Percentiles rank a stretch among this genome's conserved stretches.
phyloP scores from a whole-genome alignment of 2,329 filamentous ascomycete species.

The Monosporascus sp. region DNA sequence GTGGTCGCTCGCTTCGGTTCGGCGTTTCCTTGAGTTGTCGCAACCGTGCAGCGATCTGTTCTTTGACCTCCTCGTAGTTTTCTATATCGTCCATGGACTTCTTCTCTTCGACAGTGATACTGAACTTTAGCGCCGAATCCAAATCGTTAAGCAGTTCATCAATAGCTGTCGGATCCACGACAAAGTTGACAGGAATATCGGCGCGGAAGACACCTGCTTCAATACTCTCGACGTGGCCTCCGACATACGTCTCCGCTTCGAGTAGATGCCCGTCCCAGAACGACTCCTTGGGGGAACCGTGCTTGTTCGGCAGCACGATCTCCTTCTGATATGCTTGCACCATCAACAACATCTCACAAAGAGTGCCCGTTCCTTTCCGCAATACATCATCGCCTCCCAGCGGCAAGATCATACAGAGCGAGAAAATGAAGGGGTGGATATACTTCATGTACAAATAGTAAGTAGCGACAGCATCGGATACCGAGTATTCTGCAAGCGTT shows the following conservation, averaged over 20 bases:
- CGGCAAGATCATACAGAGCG: conserved; percentile 91
- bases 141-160: conserved; percentile 84
- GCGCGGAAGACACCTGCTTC: conserved; percentile 95
- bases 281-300: conserved; percentile 80
- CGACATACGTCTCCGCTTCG: conserved; percentile 96
- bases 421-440: conserved; percentile 99
- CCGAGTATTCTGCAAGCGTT: conserved; percentile 93
- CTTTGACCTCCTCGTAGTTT: conserved; percentile 80
- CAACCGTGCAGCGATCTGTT: conserved; percentile 70
- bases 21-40: conserved; percentile 72
- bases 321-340: conserved; percentile 90
- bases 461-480: conserved; percentile 96
- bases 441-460: conserved; percentile 99
- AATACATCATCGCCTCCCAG: conserved; percentile 88
- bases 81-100: conserved; percentile 73
- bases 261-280: conserved; percentile 97
- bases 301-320: conserved; percentile 94
- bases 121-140: conserved; percentile 84
- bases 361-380: conserved; percentile 91
- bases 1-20: conserved; percentile 75
- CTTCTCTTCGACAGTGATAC: conserved; percentile 77
- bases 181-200: conserved; percentile 92
- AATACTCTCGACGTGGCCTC: conserved; percentile 98
- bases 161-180: conserved; percentile 79
- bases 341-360: conserved; percentile 99